Percentiles rank a stretch among this genome's conserved stretches.
These are phyloP conservation scores for Pichia sp. DNA, from an alignment of 1,139 yeast species.

Conservation along the genomic window DNA sequence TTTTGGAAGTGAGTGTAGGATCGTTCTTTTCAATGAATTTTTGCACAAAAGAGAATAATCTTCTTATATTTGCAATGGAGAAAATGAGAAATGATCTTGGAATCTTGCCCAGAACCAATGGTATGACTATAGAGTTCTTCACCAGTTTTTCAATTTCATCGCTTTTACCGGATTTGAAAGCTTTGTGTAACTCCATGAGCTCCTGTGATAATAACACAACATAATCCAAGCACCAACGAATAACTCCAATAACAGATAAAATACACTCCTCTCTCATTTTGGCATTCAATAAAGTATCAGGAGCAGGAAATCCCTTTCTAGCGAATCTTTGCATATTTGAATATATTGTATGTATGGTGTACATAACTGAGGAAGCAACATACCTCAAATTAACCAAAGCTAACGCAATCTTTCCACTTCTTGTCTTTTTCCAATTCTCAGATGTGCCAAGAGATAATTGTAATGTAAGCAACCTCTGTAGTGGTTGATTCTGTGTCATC, in stretches of 20 bases:
- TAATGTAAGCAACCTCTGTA: conserved; percentile 56
- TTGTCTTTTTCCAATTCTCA: conserved; percentile 37
- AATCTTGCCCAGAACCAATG: conserved; percentile 56
- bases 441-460: conserved; percentile 63
- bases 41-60: conserved; percentile 50
- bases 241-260: conserved; percentile 58
- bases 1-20: conserved; percentile 18
- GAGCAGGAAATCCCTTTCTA: conserved; percentile 26
- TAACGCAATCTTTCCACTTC: conserved; percentile 59
- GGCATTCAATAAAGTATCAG: conserved; percentile 47
- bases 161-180: conserved; percentile 19
- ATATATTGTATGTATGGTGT: conserved; percentile 57
- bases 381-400: conserved; percentile 61
- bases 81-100: conserved; percentile 65
- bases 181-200: conserved; percentile 31
- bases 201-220: conserved; percentile 64
- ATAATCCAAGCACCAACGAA: conserved; percentile 76
- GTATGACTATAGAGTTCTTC: conserved; percentile 33
- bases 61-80: conserved; percentile 61
- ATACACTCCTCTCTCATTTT: conserved; percentile 51
- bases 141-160: conserved; percentile 18
- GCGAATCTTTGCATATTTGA: conserved; percentile 43
- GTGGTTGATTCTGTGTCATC: conserved; percentile 63
- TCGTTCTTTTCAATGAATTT: conserved; percentile 30
- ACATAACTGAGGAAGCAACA: conserved; percentile 68